Evolutionary conservation across 2,329 filamentous ascomycete genomes (phyloP).

Genomic region (Cladosporium sphaerospermum): DNA sequence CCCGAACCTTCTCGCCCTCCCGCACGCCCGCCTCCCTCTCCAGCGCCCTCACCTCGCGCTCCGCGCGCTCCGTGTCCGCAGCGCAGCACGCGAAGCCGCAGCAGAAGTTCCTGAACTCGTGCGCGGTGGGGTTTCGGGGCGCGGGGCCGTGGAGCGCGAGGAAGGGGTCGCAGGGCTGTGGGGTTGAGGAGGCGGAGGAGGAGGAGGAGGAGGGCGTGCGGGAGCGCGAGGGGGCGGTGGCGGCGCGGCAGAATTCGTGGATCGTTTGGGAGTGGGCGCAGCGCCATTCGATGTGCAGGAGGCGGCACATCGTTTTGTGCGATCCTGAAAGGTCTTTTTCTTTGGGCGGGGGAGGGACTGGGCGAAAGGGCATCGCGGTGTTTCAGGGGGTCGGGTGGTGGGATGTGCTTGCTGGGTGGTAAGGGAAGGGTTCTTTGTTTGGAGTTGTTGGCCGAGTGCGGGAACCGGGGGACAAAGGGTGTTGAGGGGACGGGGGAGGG

Average conservation of each 20-base stretch:
- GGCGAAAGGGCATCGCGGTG: too few species aligned
- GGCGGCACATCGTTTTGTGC: constrained; percentile 1
- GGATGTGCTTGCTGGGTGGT: too few species aligned
- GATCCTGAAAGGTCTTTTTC: too few species aligned
- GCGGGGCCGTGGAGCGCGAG: not conserved
- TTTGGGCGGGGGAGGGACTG: too few species aligned
- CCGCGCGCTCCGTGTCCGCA: not conserved
- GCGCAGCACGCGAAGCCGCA: constrained; percentile 7
- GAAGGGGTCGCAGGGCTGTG: constrained; percentile 6
- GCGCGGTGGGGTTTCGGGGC: not conserved
- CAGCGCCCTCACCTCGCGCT: not conserved
- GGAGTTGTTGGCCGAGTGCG: not conserved
- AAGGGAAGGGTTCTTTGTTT: not conserved
- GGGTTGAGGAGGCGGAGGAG: not conserved
- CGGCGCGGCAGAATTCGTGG: constrained; percentile 11
- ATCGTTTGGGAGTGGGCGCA: constrained; percentile 12
- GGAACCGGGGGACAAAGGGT: not conserved
- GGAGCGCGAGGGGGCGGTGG: not conserved
- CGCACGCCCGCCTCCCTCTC: not conserved
- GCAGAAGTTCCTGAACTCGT: constrained; percentile 11
- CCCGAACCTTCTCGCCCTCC: not conserved
- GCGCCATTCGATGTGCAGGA: constrained; percentile 12
- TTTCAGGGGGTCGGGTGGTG: too few species aligned
- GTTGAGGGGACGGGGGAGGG: not conserved
- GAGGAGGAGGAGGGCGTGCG: constrained; percentile 1